These are phyloP conservation scores for Daphne laureola DNA, from an alignment of 441 rosid genomes.

Conservation along the genomic window DNA sequence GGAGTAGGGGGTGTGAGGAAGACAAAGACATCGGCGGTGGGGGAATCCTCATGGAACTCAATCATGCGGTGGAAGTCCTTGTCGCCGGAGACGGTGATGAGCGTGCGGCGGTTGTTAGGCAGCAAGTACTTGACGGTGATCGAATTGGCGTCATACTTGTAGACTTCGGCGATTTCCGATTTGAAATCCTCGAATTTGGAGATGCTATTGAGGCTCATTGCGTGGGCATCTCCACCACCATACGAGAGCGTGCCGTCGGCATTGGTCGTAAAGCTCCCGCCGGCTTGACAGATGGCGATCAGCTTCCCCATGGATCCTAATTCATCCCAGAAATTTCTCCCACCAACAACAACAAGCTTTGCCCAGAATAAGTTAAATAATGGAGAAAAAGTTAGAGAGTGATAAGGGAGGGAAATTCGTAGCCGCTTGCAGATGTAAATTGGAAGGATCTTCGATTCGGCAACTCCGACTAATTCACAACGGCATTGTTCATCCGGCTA, in stretches of 20 bases:
- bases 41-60: constrained; percentile 49
- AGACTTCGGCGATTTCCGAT: constrained; percentile 40
- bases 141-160: constrained; percentile 22
- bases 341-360: no score
- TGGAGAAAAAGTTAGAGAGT: no score
- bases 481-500: no score
- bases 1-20: no score
- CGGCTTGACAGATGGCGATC: constrained; percentile 39
- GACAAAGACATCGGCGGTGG: no score
- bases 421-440: no score
- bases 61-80: constrained; percentile 85
- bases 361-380: no score
- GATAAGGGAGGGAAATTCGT: no score
- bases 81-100: constrained; percentile 77
- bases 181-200: constrained; percentile 31
- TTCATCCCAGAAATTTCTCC: no score
- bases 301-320: constrained; percentile 17
- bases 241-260: constrained; percentile 32
- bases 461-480: no score
- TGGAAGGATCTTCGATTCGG: no score
- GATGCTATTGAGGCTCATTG: constrained; percentile 22
- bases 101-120: constrained; percentile 72
- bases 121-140: constrained; percentile 66
- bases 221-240: constrained; percentile 46
- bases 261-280: constrained; percentile 34